A percentile compares a stretch with the other conserved stretches of the same genome.
Conservation (phyloP, 129 eudicot species). For the Dittrichia graveolens region DNA sequence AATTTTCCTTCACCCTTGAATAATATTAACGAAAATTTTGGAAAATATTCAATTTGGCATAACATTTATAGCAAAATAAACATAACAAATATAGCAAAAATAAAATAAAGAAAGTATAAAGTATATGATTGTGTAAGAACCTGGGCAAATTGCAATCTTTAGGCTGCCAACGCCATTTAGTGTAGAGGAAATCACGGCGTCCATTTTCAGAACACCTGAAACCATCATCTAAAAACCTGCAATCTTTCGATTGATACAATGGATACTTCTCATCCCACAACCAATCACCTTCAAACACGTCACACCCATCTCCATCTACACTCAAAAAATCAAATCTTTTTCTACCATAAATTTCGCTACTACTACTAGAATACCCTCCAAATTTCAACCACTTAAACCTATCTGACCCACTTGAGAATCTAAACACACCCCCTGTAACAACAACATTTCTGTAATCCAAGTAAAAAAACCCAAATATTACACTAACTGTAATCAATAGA, state of each 20-base stretch:
- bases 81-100: background rate
- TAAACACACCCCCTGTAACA: conserved; percentile 39
- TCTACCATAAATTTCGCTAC: conserved; percentile 5
- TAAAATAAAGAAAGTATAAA: background rate
- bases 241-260: conserved; percentile 71
- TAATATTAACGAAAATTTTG: background rate
- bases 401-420: conserved; percentile 39
- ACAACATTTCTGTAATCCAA: conserved; percentile 69
- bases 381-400: conserved; percentile 55
- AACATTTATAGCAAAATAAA: background rate
- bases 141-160: conserved; percentile 88
- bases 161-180: conserved; percentile 98
- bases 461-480: conserved; percentile 60
- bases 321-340: conserved; percentile 71
- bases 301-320: conserved; percentile 63
- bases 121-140: conserved; percentile 31
- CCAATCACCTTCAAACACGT: conserved; percentile 97
- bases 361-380: conserved; percentile 22
- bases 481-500: conserved; percentile 44
- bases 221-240: conserved; percentile 86
- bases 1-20: background rate
- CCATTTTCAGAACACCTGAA: conserved; percentile 94
- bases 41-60: background rate
- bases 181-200: conserved; percentile 70
- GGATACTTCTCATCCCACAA: conserved; percentile 97